These are phyloP conservation scores for Aurinia saxatilis DNA, from an alignment of 345 rosid species.

Conservation along the genomic window DNA sequence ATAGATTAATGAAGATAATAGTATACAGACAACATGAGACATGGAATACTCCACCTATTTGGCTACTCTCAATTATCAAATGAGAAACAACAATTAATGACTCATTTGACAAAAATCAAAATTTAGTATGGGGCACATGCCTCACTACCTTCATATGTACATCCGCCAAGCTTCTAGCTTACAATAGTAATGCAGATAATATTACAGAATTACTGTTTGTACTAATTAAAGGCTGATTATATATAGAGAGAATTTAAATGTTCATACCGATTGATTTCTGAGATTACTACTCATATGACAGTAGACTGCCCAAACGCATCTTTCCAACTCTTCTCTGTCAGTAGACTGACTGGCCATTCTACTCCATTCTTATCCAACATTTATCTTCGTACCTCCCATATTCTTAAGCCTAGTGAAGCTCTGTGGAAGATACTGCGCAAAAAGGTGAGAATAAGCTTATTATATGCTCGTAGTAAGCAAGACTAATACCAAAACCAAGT, in stretches of 20 bases:
- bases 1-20: too few species aligned
- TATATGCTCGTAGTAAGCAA: neutral
- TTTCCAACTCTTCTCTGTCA: neutral
- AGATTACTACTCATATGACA: neutral
- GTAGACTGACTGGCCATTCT: neutral
- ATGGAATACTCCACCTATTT: too few species aligned
- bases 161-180: constrained; percentile 9
- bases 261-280: neutral
- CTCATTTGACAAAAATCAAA: too few species aligned
- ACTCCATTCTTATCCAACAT: neutral
- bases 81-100: too few species aligned
- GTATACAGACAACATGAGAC: too few species aligned
- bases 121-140: too few species aligned
- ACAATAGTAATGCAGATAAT: constrained; percentile 1
- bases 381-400: neutral
- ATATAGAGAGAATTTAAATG: neutral
- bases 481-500: neutral
- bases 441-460: neutral
- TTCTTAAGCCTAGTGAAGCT: neutral
- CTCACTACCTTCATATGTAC: too few species aligned
- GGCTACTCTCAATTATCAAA: too few species aligned
- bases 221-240: neutral
- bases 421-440: neutral
- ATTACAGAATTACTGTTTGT: constrained; percentile 4
- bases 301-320: neutral